These are phyloP conservation scores for Lachnellula occidentalis DNA, from an alignment of 2,329 filamentous ascomycete species.

Conservation along the genomic window DNA sequence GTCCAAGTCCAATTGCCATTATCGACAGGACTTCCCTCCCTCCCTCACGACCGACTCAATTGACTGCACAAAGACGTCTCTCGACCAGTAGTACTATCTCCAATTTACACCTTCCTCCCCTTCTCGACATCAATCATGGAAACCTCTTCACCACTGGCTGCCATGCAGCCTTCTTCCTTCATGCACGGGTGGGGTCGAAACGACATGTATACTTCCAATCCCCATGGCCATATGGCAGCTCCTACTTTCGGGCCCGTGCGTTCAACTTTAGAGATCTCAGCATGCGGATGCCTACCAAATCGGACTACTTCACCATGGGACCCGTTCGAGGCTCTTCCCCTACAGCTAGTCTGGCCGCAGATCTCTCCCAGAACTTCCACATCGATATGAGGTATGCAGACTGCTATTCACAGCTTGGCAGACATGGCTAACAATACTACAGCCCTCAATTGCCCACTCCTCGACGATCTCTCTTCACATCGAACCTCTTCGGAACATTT, in stretches of 20 bases:
- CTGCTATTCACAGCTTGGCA: neutral
- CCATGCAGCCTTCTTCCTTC: slow-evolving; percentile 74
- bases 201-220: slow-evolving; percentile 48
- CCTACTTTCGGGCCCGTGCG: slow-evolving; percentile 53
- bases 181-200: slow-evolving; percentile 54
- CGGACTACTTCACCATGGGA: slow-evolving; percentile 80
- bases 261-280: slow-evolving; percentile 74
- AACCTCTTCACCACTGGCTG: slow-evolving; percentile 87
- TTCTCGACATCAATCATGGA: slow-evolving; percentile 57
- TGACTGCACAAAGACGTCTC: slow-evolving; percentile 10
- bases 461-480: slow-evolving; percentile 77
- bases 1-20: slow-evolving; percentile 13
- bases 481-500: slow-evolving; percentile 52
- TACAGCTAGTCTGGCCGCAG: slow-evolving; percentile 82
- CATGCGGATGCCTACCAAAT: slow-evolving; percentile 60
- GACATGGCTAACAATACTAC: slow-evolving; percentile 15
- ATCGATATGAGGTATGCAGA: slow-evolving; percentile 79
- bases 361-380: slow-evolving; percentile 94
- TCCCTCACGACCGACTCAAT: slow-evolving; percentile 12
- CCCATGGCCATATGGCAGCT: slow-evolving; percentile 39
- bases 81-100: slow-evolving; percentile 1
- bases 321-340: slow-evolving; percentile 81
- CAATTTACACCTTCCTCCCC: neutral
- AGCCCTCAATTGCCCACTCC: slow-evolving; percentile 81
- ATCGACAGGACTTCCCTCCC: slow-evolving; percentile 9